Evolutionary conservation across 2,329 filamentous ascomycete species (phyloP).

Genomic region (Aspergillus nomiae): DNA sequence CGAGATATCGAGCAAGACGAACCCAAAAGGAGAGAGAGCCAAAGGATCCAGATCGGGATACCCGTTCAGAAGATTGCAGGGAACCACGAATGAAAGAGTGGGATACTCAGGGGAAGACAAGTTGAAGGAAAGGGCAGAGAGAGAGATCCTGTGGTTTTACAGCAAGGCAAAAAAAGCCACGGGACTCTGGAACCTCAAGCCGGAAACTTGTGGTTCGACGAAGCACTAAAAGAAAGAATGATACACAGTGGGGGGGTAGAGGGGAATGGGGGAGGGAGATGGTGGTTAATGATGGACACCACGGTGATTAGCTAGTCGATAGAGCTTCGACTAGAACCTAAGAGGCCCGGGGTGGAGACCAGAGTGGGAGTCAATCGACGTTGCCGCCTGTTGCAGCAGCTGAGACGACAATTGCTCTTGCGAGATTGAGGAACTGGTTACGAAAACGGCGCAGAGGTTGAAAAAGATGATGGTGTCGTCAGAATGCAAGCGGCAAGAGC

Average conservation of each 20-base stretch:
- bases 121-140: slow-evolving; percentile 22
- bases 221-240: slow-evolving; percentile 24
- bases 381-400: background rate
- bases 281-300: slow-evolving; percentile 25
- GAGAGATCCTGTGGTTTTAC: slow-evolving; percentile 27
- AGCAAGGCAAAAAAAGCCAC: slow-evolving; percentile 24
- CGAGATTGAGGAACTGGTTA: slow-evolving; percentile 15
- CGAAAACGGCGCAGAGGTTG: slow-evolving; percentile 30
- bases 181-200: slow-evolving; percentile 28
- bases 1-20: slow-evolving; percentile 24
- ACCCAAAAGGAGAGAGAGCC: slow-evolving; percentile 15
- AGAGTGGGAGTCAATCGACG: background rate
- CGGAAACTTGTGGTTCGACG: slow-evolving; percentile 22
- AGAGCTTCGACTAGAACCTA: slow-evolving; percentile 11
- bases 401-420: slow-evolving; percentile 1
- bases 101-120: slow-evolving; percentile 20
- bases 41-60: slow-evolving; percentile 25
- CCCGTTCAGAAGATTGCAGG: slow-evolving; percentile 22
- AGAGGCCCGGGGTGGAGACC: slow-evolving; percentile 28
- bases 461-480: slow-evolving; percentile 33
- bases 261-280: slow-evolving; percentile 12
- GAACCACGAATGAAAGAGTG: slow-evolving; percentile 27
- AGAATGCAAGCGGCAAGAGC: slow-evolving; percentile 39
- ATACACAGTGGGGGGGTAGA: slow-evolving; percentile 24
- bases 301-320: slow-evolving; percentile 22